Conservation (phyloP, 306 rosid genomes). For the Dicorynia guianensis region DNA sequence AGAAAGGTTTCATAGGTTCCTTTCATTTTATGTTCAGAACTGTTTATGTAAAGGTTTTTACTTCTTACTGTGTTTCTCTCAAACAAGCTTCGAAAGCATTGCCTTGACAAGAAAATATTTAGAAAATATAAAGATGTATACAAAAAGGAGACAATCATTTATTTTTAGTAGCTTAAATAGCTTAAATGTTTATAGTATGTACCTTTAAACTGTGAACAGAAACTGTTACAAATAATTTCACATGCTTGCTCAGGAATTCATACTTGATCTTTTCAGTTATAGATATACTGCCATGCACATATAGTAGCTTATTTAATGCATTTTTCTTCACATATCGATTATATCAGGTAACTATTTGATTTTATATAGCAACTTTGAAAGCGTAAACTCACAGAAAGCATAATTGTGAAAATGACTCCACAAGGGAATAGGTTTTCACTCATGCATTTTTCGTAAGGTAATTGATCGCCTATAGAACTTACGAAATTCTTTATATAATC, state of each 20-base stretch:
- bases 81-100: constrained; percentile 26
- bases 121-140: constrained; percentile 12
- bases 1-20: constrained; percentile 16
- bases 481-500: neutral
- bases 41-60: constrained; percentile 20
- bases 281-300: constrained; percentile 22
- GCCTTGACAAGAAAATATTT: constrained; percentile 11
- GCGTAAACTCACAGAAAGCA: constrained; percentile 17
- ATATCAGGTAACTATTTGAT: constrained; percentile 1
- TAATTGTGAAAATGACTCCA: constrained; percentile 1
- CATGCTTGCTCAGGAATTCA: constrained; percentile 18
- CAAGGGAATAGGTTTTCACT: neutral
- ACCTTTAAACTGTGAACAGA: neutral
- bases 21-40: constrained; percentile 26
- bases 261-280: constrained; percentile 5
- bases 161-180: neutral
- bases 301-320: constrained; percentile 29
- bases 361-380: constrained; percentile 5
- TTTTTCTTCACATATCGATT: constrained; percentile 18
- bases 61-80: constrained; percentile 16
- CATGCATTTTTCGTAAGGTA: constrained; percentile 9
- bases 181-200: constrained; percentile 19
- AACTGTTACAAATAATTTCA: neutral
- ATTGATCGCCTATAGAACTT: constrained; percentile 6
- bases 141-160: constrained; percentile 11